Base-by-base conservation (phyloP, 1,284 basidiomycete genomes). In the Cutaneotrichosporon sp. region DNA sequence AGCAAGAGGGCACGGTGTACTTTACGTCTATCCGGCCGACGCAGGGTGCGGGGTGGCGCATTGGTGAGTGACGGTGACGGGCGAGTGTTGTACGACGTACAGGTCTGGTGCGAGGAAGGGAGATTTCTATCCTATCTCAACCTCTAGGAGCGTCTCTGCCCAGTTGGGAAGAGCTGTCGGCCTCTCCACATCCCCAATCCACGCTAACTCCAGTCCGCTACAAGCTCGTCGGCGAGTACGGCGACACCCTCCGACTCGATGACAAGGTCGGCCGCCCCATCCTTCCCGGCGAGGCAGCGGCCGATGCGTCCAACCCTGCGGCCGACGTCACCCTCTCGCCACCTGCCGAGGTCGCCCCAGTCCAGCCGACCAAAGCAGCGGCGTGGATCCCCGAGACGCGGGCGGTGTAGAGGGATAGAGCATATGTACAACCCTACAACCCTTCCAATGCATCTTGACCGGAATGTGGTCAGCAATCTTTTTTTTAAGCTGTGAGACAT, bases 11-110 rank as follows among this genome's bases (percentile, higher is more conserved):
- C 30, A 80, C 79, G 6, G 75, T 80, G 26, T 80, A 77, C 68
- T 81, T 81, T 58, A 81, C 80, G 7, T 78, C 77, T n/a, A 79
- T 81, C 65, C 62, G 80, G 40, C 80, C 79, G 11, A 70, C 75
- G 56, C 70, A 76, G 57, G 72, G 76, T 18, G 72, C 76, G 14
- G 73, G 76, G 14, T 81, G 79, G 75, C 65, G 76, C 34, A 80
- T 80, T 63, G 76, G 79, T 77, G 47, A 50, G 58, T 58, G 8
- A 13, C 14, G 14, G 40, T 13, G 14, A 42, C 6, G 7, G 49
- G 49, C 26, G 49, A n/a, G 26, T 11, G 21, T 6, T 8, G 21
- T n/a, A 13, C 40, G 14, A 40, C 57, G 77, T 71, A 36, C 34
- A 36, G 34, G 34, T 36, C 26, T 26, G 26, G 26, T 36, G 34